Evolutionary conservation across 2,329 filamentous ascomycete species (phyloP).

Genomic region (Aspergillus jensenii): DNA sequence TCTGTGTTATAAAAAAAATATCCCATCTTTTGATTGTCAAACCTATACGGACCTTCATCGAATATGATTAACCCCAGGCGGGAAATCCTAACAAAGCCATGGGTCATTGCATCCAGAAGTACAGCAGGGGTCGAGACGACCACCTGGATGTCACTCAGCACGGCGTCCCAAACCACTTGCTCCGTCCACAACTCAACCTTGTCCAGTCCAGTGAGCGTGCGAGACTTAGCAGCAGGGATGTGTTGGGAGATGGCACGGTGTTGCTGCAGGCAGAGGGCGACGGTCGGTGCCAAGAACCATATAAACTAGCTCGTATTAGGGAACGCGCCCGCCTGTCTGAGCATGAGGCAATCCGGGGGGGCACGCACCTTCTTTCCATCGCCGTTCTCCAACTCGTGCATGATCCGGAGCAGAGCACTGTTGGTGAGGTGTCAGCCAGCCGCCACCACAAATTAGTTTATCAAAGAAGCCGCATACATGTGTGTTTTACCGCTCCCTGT

Average conservation of each 20-base stretch:
- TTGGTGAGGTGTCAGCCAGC: background rate
- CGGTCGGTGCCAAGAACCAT: conserved; percentile 74
- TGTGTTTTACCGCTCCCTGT: conserved; percentile 78
- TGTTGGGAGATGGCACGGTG: conserved; percentile 59
- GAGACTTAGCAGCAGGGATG: conserved; percentile 58
- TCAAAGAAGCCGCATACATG: conserved; percentile 56
- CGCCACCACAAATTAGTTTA: background rate
- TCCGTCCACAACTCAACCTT: conserved; percentile 72
- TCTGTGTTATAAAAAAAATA: background rate
- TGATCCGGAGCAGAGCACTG: conserved; percentile 68
- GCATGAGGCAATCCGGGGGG: no score
- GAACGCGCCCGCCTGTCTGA: background rate
- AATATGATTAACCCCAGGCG: conserved; percentile 71
- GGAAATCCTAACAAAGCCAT: conserved; percentile 69
- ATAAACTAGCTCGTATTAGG: conserved; percentile 41
- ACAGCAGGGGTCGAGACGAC: conserved; percentile 77
- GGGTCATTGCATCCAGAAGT: conserved; percentile 69
- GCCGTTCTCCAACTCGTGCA: conserved; percentile 60
- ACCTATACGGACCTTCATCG: conserved; percentile 66
- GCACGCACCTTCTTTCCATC: conserved; percentile 53
- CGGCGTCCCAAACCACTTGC: conserved; percentile 64
- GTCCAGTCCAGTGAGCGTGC: conserved; percentile 66
- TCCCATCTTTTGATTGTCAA: background rate
- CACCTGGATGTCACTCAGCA: conserved; percentile 65
- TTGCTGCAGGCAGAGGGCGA: conserved; percentile 68